Evolutionary conservation across 306 rosid genomes (phyloP).

Genomic region (Glycyrrhiza uralensis): DNA sequence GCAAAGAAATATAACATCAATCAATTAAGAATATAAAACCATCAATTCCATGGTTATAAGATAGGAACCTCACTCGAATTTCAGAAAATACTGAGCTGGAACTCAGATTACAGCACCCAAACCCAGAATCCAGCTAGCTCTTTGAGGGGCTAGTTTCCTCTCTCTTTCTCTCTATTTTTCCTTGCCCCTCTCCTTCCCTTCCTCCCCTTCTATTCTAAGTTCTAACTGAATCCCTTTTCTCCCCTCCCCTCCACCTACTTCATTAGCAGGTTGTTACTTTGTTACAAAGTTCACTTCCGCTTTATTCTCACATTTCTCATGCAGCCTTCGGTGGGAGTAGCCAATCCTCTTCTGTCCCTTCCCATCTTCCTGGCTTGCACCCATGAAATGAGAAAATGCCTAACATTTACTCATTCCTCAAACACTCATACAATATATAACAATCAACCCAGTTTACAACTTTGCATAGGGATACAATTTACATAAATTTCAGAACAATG

Average conservation of each 20-base stretch:
- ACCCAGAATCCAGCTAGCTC: background rate
- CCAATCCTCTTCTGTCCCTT: background rate
- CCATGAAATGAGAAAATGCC: background rate
- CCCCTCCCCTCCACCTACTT: background rate
- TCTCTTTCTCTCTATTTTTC: background rate
- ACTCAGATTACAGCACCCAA: background rate
- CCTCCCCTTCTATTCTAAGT: background rate
- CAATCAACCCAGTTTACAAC: constrained; percentile 3
- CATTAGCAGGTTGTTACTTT: background rate
- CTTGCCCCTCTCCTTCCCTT: background rate
- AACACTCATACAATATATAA: background rate
- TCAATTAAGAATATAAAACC: background rate
- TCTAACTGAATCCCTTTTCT: background rate
- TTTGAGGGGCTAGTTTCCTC: background rate
- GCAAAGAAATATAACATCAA: constrained; percentile 17
- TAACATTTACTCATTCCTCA: background rate
- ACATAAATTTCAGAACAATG: background rate
- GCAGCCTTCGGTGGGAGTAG: background rate
- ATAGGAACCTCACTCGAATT: constrained; percentile 11
- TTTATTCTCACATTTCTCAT: background rate
- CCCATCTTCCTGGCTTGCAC: background rate
- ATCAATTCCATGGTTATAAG: background rate
- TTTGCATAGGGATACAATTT: background rate
- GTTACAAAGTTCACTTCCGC: background rate
- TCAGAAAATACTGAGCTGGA: background rate